Evolutionary conservation across 257 asterid species (phyloP), one percentile per base, ranked within the genome.

Genomic region (Gentiana macrophylla): DNA sequence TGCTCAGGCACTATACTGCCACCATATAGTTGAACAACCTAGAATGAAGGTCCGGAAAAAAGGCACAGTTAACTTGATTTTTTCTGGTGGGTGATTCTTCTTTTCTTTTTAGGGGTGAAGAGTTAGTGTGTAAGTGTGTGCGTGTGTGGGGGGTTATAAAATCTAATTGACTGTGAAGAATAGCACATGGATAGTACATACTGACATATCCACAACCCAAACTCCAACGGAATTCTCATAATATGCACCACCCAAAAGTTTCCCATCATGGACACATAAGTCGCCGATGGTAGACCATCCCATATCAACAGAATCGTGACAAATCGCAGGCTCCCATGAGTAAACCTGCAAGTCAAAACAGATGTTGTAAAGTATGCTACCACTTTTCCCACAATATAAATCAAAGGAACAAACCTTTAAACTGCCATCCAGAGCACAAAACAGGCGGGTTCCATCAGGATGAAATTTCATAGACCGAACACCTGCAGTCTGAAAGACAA

Each of bases 201-300:
- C 95, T 89, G 88, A 82, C 65, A 88, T 64, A 73, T 92, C 97
- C 52, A 95, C 97, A 41, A 82, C 94, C 99, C 97, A 92, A 59
- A 92, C 79, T 62, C 91, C 97, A 63, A 88, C 97, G 1, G 84
- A 80, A 74, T 85, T 88, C 67, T 86, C 91, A 72, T 80, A 81
- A 77, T 88, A 83, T 65, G 99, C 83, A 63, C 94, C 94, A 50
- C 99, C 95, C 76, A 92, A 72, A 67, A 92, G 94, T 71, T 85
- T 92, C 60, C 94, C 97, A 50, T 92, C 99, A 35, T 84, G 84
- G 63, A 92, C 63, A 69, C 95, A 88, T 55, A 88, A 79, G 74
- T 88, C 99, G 56, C 97, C 94, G 62, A 92, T 75, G 2, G 92
- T 80, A 37, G 99, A 88, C 99, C 97, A 92, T 61, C 97, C 95